These are phyloP conservation scores for Hydnomerulius pinastri DNA, from an alignment of 768 basidiomycete species.

Conservation along the genomic window DNA sequence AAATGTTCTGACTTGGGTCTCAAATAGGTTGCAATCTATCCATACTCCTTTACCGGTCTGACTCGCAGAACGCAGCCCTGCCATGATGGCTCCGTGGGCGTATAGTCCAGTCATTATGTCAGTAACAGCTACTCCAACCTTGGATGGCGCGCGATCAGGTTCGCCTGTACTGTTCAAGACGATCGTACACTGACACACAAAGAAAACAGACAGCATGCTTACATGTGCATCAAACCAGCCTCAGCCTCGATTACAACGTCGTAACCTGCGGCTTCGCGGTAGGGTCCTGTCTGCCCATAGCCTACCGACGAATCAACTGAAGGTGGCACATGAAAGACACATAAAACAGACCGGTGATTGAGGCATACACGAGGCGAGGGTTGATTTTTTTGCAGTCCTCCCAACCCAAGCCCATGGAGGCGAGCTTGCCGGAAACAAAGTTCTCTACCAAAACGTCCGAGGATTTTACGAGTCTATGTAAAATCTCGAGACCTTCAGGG, in stretches of 20 bases:
- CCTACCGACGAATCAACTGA: conserved; percentile 41
- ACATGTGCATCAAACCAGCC: conserved; percentile 96
- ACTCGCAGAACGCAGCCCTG: conserved; percentile 77
- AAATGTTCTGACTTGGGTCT: conserved; percentile 68
- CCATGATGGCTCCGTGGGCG: conserved; percentile 91
- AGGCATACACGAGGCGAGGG: conserved; percentile 80
- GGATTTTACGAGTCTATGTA: conserved; percentile 66
- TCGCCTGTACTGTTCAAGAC: conserved; percentile 73
- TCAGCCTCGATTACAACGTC: conserved; percentile 88
- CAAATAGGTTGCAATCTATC: conserved; percentile 93
- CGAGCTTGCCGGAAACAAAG: conserved; percentile 83
- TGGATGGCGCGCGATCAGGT: conserved; percentile 79
- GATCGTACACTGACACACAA: conserved; percentile 9
- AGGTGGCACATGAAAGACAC: background rate
- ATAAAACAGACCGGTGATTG: conserved; percentile 69
- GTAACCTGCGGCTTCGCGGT: conserved; percentile 79
- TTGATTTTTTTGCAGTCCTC: conserved; percentile 80
- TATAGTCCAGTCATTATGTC: conserved; percentile 89
- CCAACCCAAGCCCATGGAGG: conserved; percentile 82
- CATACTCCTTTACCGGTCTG: conserved; percentile 86
- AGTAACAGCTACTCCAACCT: conserved; percentile 95
- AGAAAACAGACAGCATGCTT: conserved; percentile 29
- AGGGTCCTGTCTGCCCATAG: conserved; percentile 90
- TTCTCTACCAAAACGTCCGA: conserved; percentile 92
- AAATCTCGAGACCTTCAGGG: conserved; percentile 71